Evolutionary conservation across 176 grass and related monocot genomes (phyloP).

Genomic region (Ananas comosus): DNA sequence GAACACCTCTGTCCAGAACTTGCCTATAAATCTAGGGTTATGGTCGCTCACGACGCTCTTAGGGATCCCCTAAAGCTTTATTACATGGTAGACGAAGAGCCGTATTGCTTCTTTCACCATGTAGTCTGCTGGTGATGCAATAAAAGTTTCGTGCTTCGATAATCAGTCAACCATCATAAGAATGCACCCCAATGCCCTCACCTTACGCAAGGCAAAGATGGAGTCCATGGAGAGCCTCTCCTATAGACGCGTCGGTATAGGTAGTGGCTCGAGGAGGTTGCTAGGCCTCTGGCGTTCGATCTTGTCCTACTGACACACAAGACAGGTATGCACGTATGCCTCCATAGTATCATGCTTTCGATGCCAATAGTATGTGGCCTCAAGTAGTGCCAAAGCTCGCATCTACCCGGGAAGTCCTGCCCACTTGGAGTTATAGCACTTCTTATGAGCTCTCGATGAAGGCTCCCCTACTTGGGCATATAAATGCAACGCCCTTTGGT

Average conservation of each 20-base stretch:
- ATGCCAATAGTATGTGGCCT: background rate
- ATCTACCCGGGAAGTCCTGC: background rate
- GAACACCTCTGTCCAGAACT: no score
- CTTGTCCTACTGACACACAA: background rate
- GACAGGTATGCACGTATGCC: background rate
- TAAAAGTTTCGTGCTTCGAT: background rate
- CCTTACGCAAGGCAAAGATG: background rate
- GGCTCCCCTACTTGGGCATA: background rate
- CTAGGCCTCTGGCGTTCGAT: background rate
- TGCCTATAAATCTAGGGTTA: background rate
- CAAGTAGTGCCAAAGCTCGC: background rate
- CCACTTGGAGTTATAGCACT: background rate
- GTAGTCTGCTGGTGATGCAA: no score
- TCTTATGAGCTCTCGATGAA: background rate
- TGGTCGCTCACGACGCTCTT: background rate
- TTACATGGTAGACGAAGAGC: background rate
- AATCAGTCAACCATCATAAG: background rate
- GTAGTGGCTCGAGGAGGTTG: background rate
- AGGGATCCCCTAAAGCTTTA: background rate
- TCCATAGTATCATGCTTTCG: background rate
- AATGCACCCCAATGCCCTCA: background rate
- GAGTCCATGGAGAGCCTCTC: background rate
- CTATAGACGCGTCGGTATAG: background rate
- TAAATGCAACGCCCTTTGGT: background rate
- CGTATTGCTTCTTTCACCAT: no score